These are phyloP conservation scores for Galeopsis tetrahit DNA, from an alignment of 257 asterid genomes.

Conservation along the genomic window DNA sequence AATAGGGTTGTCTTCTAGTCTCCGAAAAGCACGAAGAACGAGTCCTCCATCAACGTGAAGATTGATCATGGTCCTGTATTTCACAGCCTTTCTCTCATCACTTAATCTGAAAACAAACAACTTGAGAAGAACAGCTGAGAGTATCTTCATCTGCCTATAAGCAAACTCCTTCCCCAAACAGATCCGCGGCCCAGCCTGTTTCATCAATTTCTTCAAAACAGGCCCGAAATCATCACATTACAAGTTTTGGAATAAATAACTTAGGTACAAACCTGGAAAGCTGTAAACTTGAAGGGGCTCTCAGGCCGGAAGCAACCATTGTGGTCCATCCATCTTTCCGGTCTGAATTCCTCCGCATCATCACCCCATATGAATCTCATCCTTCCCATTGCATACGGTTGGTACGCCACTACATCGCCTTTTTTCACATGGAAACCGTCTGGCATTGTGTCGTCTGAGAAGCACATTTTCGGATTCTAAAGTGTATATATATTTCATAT, in stretches of 20 bases:
- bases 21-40: conserved; percentile 35
- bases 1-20: neutral
- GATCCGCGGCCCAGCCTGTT: conserved; percentile 66
- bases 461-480: conserved; percentile 52
- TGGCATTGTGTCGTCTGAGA: conserved; percentile 51
- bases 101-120: conserved; percentile 51
- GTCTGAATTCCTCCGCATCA: conserved; percentile 49
- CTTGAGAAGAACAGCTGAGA: conserved; percentile 48
- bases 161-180: conserved; percentile 75
- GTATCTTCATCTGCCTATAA: conserved; percentile 70
- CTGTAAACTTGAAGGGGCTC: conserved; percentile 63
- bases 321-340: conserved; percentile 59
- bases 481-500: neutral
- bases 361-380: conserved; percentile 63
- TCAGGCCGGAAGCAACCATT: conserved; percentile 48
- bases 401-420: conserved; percentile 53
- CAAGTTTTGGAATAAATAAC: neutral
- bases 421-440: conserved; percentile 54
- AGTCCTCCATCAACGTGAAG: conserved; percentile 60
- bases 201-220: neutral
- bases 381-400: conserved; percentile 68
- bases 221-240: neutral
- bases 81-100: conserved; percentile 47
- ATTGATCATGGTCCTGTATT: conserved; percentile 60
- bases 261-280: conserved; percentile 51